Evolutionary conservation across 257 asterid genomes (phyloP).

Genomic region (Osmanthus fragrans): DNA sequence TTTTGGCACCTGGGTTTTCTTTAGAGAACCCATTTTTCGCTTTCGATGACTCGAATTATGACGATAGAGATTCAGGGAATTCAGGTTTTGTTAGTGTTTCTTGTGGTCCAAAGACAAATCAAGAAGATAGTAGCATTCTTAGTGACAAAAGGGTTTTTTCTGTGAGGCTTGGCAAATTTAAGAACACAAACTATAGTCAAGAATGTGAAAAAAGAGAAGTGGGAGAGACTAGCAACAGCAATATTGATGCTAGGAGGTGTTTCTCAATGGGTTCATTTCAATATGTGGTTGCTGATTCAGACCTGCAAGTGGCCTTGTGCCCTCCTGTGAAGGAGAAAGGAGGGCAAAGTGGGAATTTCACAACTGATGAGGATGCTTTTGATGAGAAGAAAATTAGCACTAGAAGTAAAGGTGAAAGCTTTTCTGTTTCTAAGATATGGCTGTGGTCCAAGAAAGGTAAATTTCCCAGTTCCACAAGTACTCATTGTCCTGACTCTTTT

Average conservation of each 20-base stretch:
- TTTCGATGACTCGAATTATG: constrained; percentile 56
- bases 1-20: constrained; percentile 56
- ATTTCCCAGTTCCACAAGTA: constrained; percentile 40
- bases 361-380: constrained; percentile 40
- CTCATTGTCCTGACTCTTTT: constrained; percentile 43
- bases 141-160: constrained; percentile 77
- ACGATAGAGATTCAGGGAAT: constrained; percentile 40
- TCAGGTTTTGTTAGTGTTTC: constrained; percentile 28
- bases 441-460: constrained; percentile 89
- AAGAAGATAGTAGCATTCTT: constrained; percentile 33
- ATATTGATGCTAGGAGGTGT: constrained; percentile 85
- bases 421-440: constrained; percentile 98
- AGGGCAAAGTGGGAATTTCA: constrained; percentile 55
- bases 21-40: constrained; percentile 61
- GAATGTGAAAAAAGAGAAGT: constrained; percentile 45
- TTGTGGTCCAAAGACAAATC: constrained; percentile 32
- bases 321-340: constrained; percentile 37
- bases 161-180: constrained; percentile 83
- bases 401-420: constrained; percentile 89
- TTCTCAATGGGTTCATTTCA: constrained; percentile 94
- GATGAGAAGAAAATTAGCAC: constrained; percentile 68
- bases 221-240: constrained; percentile 77
- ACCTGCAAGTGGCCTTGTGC: constrained; percentile 71
- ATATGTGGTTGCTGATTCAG: constrained; percentile 88
- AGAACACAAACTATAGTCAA: constrained; percentile 30